A percentile compares a stretch with the other conserved stretches of the same genome.
Evolutionary conservation across 805 yeast genomes (phyloP).

Genomic region (Candida takata): DNA sequence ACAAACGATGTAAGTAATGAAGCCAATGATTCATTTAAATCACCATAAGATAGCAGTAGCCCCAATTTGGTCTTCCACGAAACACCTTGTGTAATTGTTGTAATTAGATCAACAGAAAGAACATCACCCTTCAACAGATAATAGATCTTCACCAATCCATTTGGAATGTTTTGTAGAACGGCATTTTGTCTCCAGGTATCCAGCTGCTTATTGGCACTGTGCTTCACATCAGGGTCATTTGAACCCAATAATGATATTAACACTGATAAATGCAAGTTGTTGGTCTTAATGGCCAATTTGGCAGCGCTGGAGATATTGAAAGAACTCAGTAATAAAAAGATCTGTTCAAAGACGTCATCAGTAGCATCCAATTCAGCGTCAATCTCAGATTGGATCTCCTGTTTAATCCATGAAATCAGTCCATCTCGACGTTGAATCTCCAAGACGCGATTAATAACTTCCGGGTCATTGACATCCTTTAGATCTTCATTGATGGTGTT

Average conservation of each 20-base stretch:
- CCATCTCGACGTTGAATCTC: slow-evolving; percentile 35
- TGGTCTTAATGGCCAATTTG: slow-evolving; percentile 48
- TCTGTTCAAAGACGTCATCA: slow-evolving; percentile 40
- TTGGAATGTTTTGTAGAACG: slow-evolving; percentile 41
- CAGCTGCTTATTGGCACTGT: slow-evolving; percentile 55
- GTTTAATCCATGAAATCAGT: slow-evolving; percentile 52
- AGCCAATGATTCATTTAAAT: slow-evolving; percentile 30
- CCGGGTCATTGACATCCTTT: slow-evolving; percentile 18
- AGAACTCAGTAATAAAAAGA: slow-evolving; percentile 43
- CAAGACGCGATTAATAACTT: slow-evolving; percentile 20
- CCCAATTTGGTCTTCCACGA: slow-evolving; percentile 65
- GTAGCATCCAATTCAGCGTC: slow-evolving; percentile 30
- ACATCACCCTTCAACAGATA: slow-evolving; percentile 53
- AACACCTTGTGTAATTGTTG: slow-evolving; percentile 36
- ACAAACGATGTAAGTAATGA: slow-evolving; percentile 27
- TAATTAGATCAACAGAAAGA: slow-evolving; percentile 23
- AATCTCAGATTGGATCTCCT: slow-evolving; percentile 27
- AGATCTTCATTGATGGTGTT: slow-evolving; percentile 17
- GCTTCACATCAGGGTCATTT: slow-evolving; percentile 50
- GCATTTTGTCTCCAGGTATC: slow-evolving; percentile 52
- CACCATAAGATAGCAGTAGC: slow-evolving; percentile 57
- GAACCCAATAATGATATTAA: slow-evolving; percentile 67
- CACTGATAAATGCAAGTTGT: slow-evolving; percentile 64
- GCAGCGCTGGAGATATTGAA: slow-evolving; percentile 61
- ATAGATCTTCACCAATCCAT: slow-evolving; percentile 49